Evolutionary conservation across 352 stramenopile species (phyloP), one percentile per base, ranked within the genome.

Genomic region (Blastocystis sp.): DNA sequence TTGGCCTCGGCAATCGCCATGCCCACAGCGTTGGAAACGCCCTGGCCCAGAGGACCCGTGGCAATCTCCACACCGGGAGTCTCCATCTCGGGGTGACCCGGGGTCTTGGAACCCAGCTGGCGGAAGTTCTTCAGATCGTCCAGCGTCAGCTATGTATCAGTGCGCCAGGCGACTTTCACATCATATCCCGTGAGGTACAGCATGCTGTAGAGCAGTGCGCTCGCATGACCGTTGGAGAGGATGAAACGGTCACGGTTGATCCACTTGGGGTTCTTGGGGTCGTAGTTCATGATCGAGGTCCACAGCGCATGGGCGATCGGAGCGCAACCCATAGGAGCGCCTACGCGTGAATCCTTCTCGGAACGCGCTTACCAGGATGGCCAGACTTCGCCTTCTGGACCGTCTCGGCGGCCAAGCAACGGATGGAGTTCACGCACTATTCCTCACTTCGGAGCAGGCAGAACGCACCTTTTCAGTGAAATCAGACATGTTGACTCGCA

Each of bases 221-320:
- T 99, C 45, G 94, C 95, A 91, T 99, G 97, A 86, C 97, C 97
- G 91, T 99, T 99, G 69, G 94, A 98, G 71, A 99, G 93, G 76
- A 99, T 95, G 90, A 99, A 99, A 90, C 97, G 95, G 92, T 99
- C 97, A 61, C 97, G 95, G 91, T 97, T 98, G 91, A 95, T 95
- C 93, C 93, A 97, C 23, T 92, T 89, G 23, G 93, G 92, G 88
- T 93, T 90, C 23, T 86, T 90, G 14, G 93, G 90, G 23, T 91
- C 92, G 84, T 95, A 95, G 64, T 93, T 95, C 92, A 96, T 94
- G 41, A 92, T 65, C 90, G 97, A 94, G 86, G 91, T 93, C 92
- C 96, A 99, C 38, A 99, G 92, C 62, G 97, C 91, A 91, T 98
- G 95, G 17, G 96, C 96, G 93, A 99, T 98, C 62, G 96, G 95